These are phyloP conservation scores for Aspergillus felis DNA, from an alignment of 2,329 filamentous ascomycete species.

Conservation along the genomic window DNA sequence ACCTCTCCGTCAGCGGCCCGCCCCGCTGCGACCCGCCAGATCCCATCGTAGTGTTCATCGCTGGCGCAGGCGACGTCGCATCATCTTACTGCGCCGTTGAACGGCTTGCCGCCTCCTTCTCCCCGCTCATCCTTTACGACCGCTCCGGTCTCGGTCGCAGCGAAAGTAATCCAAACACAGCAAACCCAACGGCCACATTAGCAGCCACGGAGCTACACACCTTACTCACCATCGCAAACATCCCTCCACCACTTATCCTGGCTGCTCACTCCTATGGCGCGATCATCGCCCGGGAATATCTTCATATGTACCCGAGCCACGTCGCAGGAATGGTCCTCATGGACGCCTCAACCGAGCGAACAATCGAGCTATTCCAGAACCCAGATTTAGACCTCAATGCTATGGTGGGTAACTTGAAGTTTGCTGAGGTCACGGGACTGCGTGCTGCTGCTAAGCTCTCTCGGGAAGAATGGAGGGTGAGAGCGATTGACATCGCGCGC, in stretches of 20 bases:
- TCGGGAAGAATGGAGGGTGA: slow-evolving; percentile 30
- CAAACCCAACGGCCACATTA: slow-evolving; percentile 15
- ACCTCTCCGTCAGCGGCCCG: slow-evolving; percentile 22
- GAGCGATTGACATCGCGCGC: slow-evolving; percentile 28
- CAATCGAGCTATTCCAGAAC: slow-evolving; percentile 26
- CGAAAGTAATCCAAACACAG: slow-evolving; percentile 17
- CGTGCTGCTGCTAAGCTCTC: slow-evolving; percentile 25
- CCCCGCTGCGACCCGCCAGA: slow-evolving; percentile 19
- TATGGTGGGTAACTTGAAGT: slow-evolving; percentile 28
- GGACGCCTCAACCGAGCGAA: slow-evolving; percentile 35
- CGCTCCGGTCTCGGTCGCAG: slow-evolving; percentile 37
- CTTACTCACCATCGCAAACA: slow-evolving; percentile 20
- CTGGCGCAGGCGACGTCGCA: slow-evolving; percentile 34
- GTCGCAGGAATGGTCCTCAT: slow-evolving; percentile 37
- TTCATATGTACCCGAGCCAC: slow-evolving; percentile 27
- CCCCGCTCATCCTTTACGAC: slow-evolving; percentile 34
- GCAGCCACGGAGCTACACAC: slow-evolving; percentile 30
- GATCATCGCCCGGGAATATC: slow-evolving; percentile 37
- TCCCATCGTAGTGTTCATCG: slow-evolving; percentile 32
- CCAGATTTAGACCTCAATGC: slow-evolving; percentile 30
- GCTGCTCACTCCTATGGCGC: slow-evolving; percentile 41
- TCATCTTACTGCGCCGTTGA: slow-evolving; percentile 32
- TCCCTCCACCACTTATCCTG: slow-evolving; percentile 30
- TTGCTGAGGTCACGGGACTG: slow-evolving; percentile 30
- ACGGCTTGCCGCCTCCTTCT: slow-evolving; percentile 25